Base-by-base conservation (phyloP, 1,284 basidiomycete genomes). In the Hypsizygus ulmarius region DNA sequence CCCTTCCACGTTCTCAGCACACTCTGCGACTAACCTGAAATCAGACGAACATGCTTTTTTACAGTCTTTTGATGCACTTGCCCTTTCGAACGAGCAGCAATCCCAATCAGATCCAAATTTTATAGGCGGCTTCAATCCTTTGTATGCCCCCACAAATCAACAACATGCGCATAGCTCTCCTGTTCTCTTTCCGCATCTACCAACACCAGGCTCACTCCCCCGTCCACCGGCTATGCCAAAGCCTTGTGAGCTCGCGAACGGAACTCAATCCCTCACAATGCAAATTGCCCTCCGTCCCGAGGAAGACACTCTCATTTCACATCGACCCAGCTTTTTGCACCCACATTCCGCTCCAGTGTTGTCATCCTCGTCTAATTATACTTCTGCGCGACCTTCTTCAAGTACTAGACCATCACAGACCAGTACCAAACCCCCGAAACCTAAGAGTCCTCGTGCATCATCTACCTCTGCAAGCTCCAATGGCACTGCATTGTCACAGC, bases 261-360 rank as follows among this genome's bases (percentile, higher is more conserved):
- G 58, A 8, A 59, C 57, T 39, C 67, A 66, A 19, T 86, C 83
- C 6, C 63, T 74, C 54, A 84, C 84, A 3, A 81, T 84, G 82
- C 75, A 79, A 50, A 71, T 79, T 56, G 84, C 85, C 5, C 65
- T 80, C 32, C 59, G 55, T 21, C 65, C 57, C 28, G 41, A 39
- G 45, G 43, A 50, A 37, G 46, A 52, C 12, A 14, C 48, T 38
- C 43, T 47, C 5, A 47, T 45, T 36, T 40, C 42, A 15, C 38
- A 29, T 39, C 43, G 9, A 28, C 33, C 40, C 15, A 12, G 15
- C 21, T 7, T 7, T 25, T 25, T 25, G 15, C 28, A 14, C 45
- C 51, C 53, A 16, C 55, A 56, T 37, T 57, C 55, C 18, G 50
- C 58, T 19, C 45, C 45, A 35, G 33, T 43, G 30, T 37, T 35